Evolutionary conservation across 805 yeast species (phyloP), one percentile per base, ranked within the genome.

Genomic region (Ogataea kodamae): DNA sequence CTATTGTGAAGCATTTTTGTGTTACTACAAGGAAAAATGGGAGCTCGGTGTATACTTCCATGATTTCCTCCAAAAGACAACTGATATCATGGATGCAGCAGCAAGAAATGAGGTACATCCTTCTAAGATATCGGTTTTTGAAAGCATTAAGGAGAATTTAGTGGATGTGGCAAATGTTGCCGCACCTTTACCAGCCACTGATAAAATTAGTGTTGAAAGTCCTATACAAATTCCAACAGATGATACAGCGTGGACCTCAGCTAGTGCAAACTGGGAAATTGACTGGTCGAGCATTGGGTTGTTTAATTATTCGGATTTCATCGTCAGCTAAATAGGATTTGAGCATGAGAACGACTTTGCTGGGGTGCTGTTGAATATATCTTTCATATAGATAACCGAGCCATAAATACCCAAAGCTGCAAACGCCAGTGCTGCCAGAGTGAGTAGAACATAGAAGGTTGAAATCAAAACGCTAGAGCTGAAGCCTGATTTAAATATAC

Each of bases 331-430:
- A 13, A 54, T 49, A 16, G 61, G 61, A 5, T 57, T 51, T 2
- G 45, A 33, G 35, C 64, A 59, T 19, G 62, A 52, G 28, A 59
- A 59, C 1, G 62, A 49, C 6, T 54, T 50, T 1, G 61, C 52
- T 7, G 42, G 28, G n/a, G 60, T 50, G 6, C 33, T 28, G 3
- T 39, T 41, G 34, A 53, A 59, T 10, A 60, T 46, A 2, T 30
- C 43, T 21, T 45, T 50, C 35, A 59, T 53, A 19, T 52, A 45
- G 31, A 43, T 51, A 13, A 54, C 49, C 18, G 59, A 48, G 5
- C 57, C 54, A 33, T 52, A 53, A 9, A 57, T 32, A 27, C 64
- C 62, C 24, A 58, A 30, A n/a, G 47, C 55, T 2, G 59, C 57
- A 18, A 56, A 45, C 1, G 57, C 41, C 11, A 54, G 22, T 2